Evolutionary conservation across 73 alveolate species (phyloP).

Genomic region (Symbiodinium pilosum): DNA sequence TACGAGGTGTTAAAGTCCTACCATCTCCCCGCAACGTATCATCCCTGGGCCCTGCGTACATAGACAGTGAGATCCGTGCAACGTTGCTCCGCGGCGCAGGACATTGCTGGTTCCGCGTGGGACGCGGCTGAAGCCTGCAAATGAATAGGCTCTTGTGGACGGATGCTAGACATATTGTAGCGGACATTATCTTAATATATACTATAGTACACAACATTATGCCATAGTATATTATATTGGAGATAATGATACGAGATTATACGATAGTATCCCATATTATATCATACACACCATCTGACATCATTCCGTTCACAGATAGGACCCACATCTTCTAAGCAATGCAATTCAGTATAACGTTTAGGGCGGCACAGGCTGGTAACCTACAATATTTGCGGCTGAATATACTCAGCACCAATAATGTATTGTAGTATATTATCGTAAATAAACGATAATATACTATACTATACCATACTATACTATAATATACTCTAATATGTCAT

Average conservation of each 20-base stretch:
- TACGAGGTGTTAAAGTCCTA: no score
- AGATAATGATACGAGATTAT: no score
- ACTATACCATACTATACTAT: no score
- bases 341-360: background rate
- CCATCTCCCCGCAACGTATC: no score
- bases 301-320: background rate
- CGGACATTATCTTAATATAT: no score
- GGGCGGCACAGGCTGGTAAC: background rate
- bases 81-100: constrained; percentile 1
- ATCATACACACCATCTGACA: background rate
- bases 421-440: no score
- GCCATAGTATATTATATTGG: no score
- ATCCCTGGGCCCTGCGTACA: no score
- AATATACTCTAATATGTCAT: no score
- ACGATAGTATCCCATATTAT: no score
- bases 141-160: background rate
- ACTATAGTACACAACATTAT: no score
- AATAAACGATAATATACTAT: no score
- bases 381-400: background rate
- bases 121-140: background rate
- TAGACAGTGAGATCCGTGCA: background rate
- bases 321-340: background rate
- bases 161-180: background rate
- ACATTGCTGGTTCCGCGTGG: background rate
- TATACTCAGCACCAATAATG: background rate